A percentile compares a stretch with the other conserved stretches of the same genome.
These are phyloP conservation scores for Phytophthora multivora DNA, from an alignment of 352 stramenopile genomes.

Conservation along the genomic window DNA sequence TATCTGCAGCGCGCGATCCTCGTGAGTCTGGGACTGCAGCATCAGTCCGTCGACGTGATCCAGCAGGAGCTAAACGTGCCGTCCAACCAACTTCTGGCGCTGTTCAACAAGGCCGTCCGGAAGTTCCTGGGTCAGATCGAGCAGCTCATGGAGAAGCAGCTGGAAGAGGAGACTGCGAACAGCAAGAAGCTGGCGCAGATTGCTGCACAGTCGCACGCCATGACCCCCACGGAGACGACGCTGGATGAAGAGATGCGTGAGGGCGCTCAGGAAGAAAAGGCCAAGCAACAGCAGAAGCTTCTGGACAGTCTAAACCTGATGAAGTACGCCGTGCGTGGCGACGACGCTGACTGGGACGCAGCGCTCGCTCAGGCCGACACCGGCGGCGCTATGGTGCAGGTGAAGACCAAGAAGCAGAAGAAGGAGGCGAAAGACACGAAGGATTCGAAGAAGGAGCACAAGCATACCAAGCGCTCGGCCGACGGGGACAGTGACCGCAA, in stretches of 20 bases:
- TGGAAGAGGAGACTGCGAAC: conserved; percentile 75
- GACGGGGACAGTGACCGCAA: conserved; percentile 52
- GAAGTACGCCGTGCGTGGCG: conserved; percentile 95
- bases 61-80: conserved; percentile 94
- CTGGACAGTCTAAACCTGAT: conserved; percentile 93
- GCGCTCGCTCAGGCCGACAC: conserved; percentile 53
- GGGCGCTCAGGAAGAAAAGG: conserved; percentile 76
- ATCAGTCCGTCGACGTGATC: conserved; percentile 94
- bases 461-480: conserved; percentile 39
- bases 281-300: conserved; percentile 84
- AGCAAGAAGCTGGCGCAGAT: conserved; percentile 63
- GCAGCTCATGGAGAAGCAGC: conserved; percentile 76
- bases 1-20: conserved; percentile 96
- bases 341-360: conserved; percentile 92
- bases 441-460: conserved; percentile 54
- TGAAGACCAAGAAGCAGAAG: conserved; percentile 87
- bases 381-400: conserved; percentile 64
- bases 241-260: conserved; percentile 83
- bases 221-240: conserved; percentile 81
- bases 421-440: conserved; percentile 85
- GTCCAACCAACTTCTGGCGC: conserved; percentile 95
- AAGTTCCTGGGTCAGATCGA: conserved; percentile 90
- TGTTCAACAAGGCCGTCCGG: conserved; percentile 97
- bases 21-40: conserved; percentile 93
- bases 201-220: conserved; percentile 69